phyloP scores from a whole-genome alignment of 805 yeast species.

The Kodamaea sagamina region DNA sequence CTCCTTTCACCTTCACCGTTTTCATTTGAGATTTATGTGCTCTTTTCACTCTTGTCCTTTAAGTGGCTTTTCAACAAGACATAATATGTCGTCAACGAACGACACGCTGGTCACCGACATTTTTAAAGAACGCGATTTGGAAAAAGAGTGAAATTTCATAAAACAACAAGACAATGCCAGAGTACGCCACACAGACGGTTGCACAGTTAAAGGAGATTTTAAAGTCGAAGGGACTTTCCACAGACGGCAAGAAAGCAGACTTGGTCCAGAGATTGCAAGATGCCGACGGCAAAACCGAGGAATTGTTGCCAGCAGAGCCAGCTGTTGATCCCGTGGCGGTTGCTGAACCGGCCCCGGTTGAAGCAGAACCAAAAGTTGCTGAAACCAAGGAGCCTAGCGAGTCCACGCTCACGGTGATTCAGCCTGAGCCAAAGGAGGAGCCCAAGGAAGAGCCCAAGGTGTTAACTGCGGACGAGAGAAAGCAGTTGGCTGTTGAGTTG shows the following conservation, averaged over 20 bases:
- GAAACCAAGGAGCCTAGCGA: constrained; percentile 8
- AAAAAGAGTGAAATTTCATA: constrained; percentile 7
- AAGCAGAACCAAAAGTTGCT: constrained; percentile 10
- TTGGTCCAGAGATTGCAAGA: constrained; percentile 65
- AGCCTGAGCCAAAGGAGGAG: constrained; percentile 19
- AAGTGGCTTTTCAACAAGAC: too few relatives aligned
- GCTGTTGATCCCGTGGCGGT: constrained; percentile 16
- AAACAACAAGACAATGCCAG: constrained; percentile 40
- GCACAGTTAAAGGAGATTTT: constrained; percentile 80
- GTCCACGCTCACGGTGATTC: constrained; percentile 15
- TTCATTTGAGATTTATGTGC: too few relatives aligned
- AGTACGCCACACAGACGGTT: constrained; percentile 69
- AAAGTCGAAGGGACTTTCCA: constrained; percentile 64
- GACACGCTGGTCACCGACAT: background rate
- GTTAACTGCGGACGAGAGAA: constrained; percentile 68
- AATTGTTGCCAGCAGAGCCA: constrained; percentile 13
- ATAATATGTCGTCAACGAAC: too few relatives aligned
- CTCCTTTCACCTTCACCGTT: too few relatives aligned
- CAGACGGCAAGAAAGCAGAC: constrained; percentile 81
- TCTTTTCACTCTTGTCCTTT: too few relatives aligned
- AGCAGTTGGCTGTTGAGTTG: constrained; percentile 64
- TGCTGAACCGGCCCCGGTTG: constrained; percentile 19
- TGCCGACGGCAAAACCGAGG: constrained; percentile 40
- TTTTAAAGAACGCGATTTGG: constrained; percentile 1
- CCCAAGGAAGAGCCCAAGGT: constrained; percentile 39